Conservation (phyloP, 2,329 filamentous ascomycete genomes). For the Bipolaris victoriae region DNA sequence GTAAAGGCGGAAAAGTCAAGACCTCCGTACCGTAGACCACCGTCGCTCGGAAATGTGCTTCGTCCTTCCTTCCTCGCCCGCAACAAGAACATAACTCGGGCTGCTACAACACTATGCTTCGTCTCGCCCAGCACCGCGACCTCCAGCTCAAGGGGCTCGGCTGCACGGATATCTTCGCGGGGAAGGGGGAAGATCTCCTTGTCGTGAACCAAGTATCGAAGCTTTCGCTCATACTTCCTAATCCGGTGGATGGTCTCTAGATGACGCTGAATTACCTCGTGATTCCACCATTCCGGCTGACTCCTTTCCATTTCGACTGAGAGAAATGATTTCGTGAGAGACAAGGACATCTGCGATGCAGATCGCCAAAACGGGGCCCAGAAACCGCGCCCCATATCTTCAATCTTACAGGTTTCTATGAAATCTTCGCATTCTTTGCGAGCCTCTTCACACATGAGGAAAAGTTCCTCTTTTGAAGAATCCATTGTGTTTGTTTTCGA, state of each 20-base stretch:
- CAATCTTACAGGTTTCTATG: too few species aligned
- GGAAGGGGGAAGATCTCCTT: background rate
- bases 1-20: background rate
- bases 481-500: too few species aligned
- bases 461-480: too few species aligned
- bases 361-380: background rate
- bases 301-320: background rate
- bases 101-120: background rate
- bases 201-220: background rate
- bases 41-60: background rate
- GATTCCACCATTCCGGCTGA: background rate
- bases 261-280: background rate
- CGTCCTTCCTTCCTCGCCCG: background rate
- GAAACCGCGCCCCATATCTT: too few species aligned
- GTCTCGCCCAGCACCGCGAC: background rate
- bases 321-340: background rate
- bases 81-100: background rate
- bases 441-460: too few species aligned
- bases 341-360: too few species aligned
- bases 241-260: background rate
- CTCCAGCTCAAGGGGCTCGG: background rate
- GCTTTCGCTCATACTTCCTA: background rate
- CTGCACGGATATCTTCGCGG: background rate
- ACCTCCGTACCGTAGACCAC: background rate
- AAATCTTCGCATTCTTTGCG: too few species aligned